A percentile compares a stretch with the other conserved stretches of the same genome.
Evolutionary conservation across 2,329 filamentous ascomycete genomes (phyloP).

Genomic region (Dryadomyces quercivorus): DNA sequence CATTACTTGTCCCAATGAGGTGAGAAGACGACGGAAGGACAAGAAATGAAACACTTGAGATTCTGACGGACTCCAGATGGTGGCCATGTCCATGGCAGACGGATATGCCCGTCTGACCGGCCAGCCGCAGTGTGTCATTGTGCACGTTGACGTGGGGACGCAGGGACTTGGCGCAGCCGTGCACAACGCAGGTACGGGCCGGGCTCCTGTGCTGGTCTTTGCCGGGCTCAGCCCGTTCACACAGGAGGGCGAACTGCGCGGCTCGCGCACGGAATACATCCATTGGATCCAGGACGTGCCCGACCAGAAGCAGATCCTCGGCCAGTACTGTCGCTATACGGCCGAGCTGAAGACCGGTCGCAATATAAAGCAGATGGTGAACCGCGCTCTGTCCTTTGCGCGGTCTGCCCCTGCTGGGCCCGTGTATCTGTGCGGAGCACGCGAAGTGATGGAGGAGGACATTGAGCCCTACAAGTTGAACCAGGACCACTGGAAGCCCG

Average conservation of each 20-base stretch:
- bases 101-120: constrained; percentile 56
- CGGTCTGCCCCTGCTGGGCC: constrained; percentile 66
- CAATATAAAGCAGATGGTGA: constrained; percentile 84
- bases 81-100: constrained; percentile 64
- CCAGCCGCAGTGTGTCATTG: constrained; percentile 57
- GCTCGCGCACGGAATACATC: constrained; percentile 28
- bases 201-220: constrained; percentile 46
- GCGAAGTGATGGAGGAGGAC: constrained; percentile 80
- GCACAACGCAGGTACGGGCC: constrained; percentile 57
- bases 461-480: constrained; percentile 59
- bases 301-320: constrained; percentile 38
- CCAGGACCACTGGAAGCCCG: constrained; percentile 57
- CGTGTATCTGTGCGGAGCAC: constrained; percentile 64
- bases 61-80: constrained; percentile 40
- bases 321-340: constrained; percentile 75
- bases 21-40: constrained; percentile 16
- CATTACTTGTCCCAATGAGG: constrained; percentile 64
- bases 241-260: constrained; percentile 28
- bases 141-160: constrained; percentile 64
- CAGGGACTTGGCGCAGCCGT: constrained; percentile 60
- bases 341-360: constrained; percentile 73
- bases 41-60: neutral
- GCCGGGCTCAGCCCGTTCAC: constrained; percentile 31
- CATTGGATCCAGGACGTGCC: constrained; percentile 26
- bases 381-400: constrained; percentile 72